Base-by-base conservation (phyloP, 1,284 basidiomycete genomes). In the Naganishia liquefaciens region DNA sequence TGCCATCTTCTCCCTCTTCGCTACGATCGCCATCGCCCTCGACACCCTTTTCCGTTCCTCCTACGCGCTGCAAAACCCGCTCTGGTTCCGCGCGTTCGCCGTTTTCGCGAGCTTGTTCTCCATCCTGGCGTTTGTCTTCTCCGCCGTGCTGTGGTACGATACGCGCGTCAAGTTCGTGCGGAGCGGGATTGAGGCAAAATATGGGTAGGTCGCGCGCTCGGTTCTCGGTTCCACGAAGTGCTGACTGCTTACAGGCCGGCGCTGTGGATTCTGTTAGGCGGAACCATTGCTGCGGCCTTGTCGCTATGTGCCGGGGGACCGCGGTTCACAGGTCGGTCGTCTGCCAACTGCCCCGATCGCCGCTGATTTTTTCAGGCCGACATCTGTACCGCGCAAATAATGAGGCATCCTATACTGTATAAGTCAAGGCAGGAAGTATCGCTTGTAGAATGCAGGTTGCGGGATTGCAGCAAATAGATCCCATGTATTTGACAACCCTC, bases 221-320 rank as follows among this genome's bases (percentile, higher is more conserved):
- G 28, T 17, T 10, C 1, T 21, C 9, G 17, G 15, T 17, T 27
- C 13, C 21, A 21, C 9, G 39, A 19, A 42, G 40, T 47, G 27
- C 6, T 19, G 17, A 30, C 7, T 17, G 52, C 11, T 19, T 33
- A 23, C 25, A 66, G 65, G 46, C 62, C 66, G 10, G 66, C 62
- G 2, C 43, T 52, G n/a, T 67, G 66, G 66, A 64, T 67, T 42
- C 25, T 67, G 30, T 30, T 67, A 4, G 61, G 62, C 2, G 66
- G 62, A 37, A 52, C 57, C 1, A 58, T 67, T 17, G 57, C 55
- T 5, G 55, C 62, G 5, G 39, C 50, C n/a, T 37, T 63, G 25
- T 63, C 64, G 7, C 52, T 68, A 27, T 68, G 67, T 30, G 61
- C 66, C n/a, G 67, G 67, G 3, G 67, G 67, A n/a, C 67, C 67